Conservation (phyloP, 2,329 filamentous ascomycete genomes). For the Neofusicoccum laricinum region DNA sequence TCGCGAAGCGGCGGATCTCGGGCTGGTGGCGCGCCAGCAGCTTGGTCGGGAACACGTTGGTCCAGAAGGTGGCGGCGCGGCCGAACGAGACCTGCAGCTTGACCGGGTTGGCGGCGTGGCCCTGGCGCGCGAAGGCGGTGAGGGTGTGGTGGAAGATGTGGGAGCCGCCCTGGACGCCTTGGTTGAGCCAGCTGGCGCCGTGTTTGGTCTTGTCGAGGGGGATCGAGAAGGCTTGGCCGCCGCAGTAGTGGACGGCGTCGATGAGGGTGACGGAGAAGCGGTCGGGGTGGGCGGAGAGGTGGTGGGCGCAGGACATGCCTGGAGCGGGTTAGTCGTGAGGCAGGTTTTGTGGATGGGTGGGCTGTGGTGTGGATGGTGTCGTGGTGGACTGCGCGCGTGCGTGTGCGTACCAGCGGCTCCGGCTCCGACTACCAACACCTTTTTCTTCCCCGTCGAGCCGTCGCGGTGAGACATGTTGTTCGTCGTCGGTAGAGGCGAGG, state of each 20-base stretch:
- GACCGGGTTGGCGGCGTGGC: slow-evolving; percentile 55
- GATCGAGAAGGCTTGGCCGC: slow-evolving; percentile 60
- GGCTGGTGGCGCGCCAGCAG: slow-evolving; percentile 54
- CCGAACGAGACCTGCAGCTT: slow-evolving; percentile 63
- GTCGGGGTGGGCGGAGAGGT: slow-evolving; percentile 63
- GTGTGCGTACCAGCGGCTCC: slow-evolving; percentile 36
- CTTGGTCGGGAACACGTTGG: slow-evolving; percentile 61
- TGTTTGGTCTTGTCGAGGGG: slow-evolving; percentile 54
- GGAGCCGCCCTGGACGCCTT: slow-evolving; percentile 62
- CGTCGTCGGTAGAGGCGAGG: slow-evolving; percentile 10
- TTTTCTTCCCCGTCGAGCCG: slow-evolving; percentile 27
- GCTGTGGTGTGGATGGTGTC: neutral
- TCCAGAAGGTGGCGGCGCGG: slow-evolving; percentile 63
- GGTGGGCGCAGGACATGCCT: slow-evolving; percentile 64
- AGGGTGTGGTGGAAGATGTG: slow-evolving; percentile 68
- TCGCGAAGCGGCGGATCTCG: slow-evolving; percentile 55
- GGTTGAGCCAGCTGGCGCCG: slow-evolving; percentile 60
- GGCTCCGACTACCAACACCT: slow-evolving; percentile 38
- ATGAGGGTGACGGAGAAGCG: slow-evolving; percentile 65
- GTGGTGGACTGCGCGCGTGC: neutral
- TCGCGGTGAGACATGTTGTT: neutral
- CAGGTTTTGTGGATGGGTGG: slow-evolving; percentile 2
- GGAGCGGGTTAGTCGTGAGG: slow-evolving; percentile 18
- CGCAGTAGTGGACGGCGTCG: slow-evolving; percentile 53
- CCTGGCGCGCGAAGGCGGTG: slow-evolving; percentile 60